Evolutionary conservation across 768 basidiomycete species (phyloP).

Genomic region (Psilocybe azurescens): DNA sequence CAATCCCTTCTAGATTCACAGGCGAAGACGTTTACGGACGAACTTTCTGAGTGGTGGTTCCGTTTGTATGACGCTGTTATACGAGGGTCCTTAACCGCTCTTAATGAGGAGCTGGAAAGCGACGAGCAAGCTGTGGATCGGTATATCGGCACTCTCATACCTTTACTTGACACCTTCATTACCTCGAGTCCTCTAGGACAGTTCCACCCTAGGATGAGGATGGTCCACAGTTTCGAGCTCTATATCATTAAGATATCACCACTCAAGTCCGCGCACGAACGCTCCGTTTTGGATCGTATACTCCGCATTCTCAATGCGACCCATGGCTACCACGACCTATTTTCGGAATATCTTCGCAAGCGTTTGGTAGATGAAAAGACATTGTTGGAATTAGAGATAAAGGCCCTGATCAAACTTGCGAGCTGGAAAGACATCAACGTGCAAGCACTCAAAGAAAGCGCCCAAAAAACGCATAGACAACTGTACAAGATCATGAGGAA

Average conservation of each 20-base stretch:
- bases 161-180: slow-evolving; percentile 84
- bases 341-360: slow-evolving; percentile 47
- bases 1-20: slow-evolving; percentile 78
- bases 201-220: slow-evolving; percentile 66
- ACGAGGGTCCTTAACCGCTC: slow-evolving; percentile 60
- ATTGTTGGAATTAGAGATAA: slow-evolving; percentile 79
- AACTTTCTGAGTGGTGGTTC: slow-evolving; percentile 83
- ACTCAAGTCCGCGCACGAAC: slow-evolving; percentile 33
- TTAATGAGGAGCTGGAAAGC: slow-evolving; percentile 39
- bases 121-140: slow-evolving; percentile 38
- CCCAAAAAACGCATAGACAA: slow-evolving; percentile 87
- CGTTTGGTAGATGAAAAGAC: slow-evolving; percentile 62
- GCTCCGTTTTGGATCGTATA: slow-evolving; percentile 51
- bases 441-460: slow-evolving; percentile 90
- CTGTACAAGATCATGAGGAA: slow-evolving; percentile 90
- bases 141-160: slow-evolving; percentile 72
- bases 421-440: slow-evolving; percentile 99
- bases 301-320: slow-evolving; percentile 65
- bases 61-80: slow-evolving; percentile 81
- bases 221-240: slow-evolving; percentile 70
- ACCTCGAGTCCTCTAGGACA: slow-evolving; percentile 82
- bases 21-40: slow-evolving; percentile 54
- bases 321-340: slow-evolving; percentile 67
- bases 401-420: slow-evolving; percentile 88
- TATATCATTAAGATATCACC: slow-evolving; percentile 47